Conservation (phyloP, 345 rosid genomes). For the Populus nigra region DNA sequence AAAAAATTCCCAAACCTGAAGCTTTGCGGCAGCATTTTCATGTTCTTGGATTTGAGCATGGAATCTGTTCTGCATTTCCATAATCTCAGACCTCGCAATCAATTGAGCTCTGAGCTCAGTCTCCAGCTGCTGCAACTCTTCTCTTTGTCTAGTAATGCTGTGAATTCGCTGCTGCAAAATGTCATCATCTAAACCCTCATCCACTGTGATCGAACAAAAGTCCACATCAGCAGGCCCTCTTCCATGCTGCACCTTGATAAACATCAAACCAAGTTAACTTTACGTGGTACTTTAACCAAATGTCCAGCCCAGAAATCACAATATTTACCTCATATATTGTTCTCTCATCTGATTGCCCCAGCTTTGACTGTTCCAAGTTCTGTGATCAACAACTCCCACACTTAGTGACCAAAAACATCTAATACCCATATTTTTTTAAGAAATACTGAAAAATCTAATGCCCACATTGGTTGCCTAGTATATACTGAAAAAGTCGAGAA, state of each 20-base stretch:
- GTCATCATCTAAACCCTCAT: constrained; percentile 49
- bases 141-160: constrained; percentile 56
- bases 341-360: constrained; percentile 70
- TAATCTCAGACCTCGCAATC: constrained; percentile 62
- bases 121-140: constrained; percentile 71
- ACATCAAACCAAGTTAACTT: constrained; percentile 30
- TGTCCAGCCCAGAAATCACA: constrained; percentile 3
- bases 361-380: constrained; percentile 66
- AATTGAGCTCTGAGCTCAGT: constrained; percentile 76
- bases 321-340: constrained; percentile 73
- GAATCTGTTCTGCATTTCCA: constrained; percentile 54
- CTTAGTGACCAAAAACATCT: background rate
- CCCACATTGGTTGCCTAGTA: background rate
- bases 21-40: constrained; percentile 56
- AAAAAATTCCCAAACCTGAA: constrained; percentile 53
- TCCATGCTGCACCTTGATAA: constrained; percentile 71
- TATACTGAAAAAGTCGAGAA: background rate
- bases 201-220: constrained; percentile 55
- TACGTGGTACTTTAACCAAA: background rate
- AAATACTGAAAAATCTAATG: background rate
- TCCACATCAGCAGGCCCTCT: constrained; percentile 61
- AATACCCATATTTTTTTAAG: background rate
- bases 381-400: constrained; percentile 6
- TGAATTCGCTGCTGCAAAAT: constrained; percentile 65
- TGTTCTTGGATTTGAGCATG: constrained; percentile 62